phyloP scores from a whole-genome alignment of 176 grass and related monocot species.

The Bothriochloa decipiens region DNA sequence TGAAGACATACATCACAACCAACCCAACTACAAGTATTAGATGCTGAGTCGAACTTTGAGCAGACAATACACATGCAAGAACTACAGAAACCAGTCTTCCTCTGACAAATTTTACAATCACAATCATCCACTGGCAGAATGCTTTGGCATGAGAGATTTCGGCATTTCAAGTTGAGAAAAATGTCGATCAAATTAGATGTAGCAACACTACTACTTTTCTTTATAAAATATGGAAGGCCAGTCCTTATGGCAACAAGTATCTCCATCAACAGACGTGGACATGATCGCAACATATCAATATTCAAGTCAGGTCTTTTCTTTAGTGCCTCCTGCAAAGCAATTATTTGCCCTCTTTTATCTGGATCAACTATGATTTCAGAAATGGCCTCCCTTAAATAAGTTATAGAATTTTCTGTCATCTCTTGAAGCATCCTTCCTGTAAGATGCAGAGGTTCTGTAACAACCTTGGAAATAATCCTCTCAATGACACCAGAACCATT shows the following conservation, averaged over 20 bases:
- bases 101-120: constrained; percentile 80
- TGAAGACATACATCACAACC: constrained; percentile 93
- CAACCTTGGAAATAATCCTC: constrained; percentile 79
- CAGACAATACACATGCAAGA: constrained; percentile 90
- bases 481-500: constrained; percentile 81
- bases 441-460: constrained; percentile 80
- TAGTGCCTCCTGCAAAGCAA: constrained; percentile 72
- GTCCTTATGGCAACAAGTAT: constrained; percentile 88
- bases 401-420: constrained; percentile 86
- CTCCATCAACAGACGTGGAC: constrained; percentile 71
- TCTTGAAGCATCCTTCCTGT: constrained; percentile 94
- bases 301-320: constrained; percentile 72
- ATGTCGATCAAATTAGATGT: constrained; percentile 83
- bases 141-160: constrained; percentile 77
- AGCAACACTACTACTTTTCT: constrained; percentile 52
- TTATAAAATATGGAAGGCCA: constrained; percentile 69
- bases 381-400: constrained; percentile 86
- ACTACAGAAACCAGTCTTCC: constrained; percentile 80
- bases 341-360: constrained; percentile 67
- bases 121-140: constrained; percentile 77
- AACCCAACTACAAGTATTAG: constrained; percentile 96
- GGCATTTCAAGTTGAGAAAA: constrained; percentile 80
- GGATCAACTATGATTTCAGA: constrained; percentile 74
- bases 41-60: constrained; percentile 83
- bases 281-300: constrained; percentile 59